phyloP scores from a whole-genome alignment of 2,329 filamentous ascomycete species.

The Colletotrichum lindemuthianum region DNA sequence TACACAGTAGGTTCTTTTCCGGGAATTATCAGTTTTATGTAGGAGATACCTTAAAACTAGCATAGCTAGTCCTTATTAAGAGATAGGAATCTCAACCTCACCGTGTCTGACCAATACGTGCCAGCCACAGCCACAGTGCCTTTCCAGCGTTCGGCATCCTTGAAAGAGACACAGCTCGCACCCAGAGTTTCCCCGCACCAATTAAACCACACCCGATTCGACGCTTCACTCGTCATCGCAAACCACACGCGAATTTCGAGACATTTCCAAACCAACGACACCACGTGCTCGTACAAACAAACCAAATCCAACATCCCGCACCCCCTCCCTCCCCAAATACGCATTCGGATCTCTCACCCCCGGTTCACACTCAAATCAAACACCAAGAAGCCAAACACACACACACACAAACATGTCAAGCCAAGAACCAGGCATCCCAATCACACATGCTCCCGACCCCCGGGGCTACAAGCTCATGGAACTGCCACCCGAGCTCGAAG shows the following conservation, averaged over 20 bases:
- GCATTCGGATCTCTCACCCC: too few relatives aligned
- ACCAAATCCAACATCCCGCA: too few relatives aligned
- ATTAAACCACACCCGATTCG: conserved; percentile 17
- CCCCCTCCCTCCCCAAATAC: too few relatives aligned
- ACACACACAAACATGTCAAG: conserved; percentile 51
- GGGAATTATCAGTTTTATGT: too few relatives aligned
- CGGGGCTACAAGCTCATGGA: conserved; percentile 70
- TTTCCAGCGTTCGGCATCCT: conserved; percentile 6
- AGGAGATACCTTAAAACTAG: too few relatives aligned
- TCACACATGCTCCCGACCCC: conserved; percentile 60
- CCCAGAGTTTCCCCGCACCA: conserved; percentile 23
- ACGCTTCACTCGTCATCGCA: not conserved
- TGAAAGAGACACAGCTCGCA: not conserved
- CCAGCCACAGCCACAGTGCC: not conserved
- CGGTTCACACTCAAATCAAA: not conserved
- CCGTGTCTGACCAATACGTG: not conserved
- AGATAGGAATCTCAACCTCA: not conserved
- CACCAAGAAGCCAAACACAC: not conserved
- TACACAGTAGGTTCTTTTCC: too few relatives aligned
- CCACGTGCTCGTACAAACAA: not conserved
- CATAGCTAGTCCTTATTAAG: too few relatives aligned
- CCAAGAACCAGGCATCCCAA: conserved; percentile 59
- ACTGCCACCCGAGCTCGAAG: conserved; percentile 67
- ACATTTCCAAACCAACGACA: not conserved
- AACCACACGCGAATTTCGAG: not conserved